Conservation (phyloP, 768 basidiomycete genomes). For the Collybiopsis luxurians region DNA sequence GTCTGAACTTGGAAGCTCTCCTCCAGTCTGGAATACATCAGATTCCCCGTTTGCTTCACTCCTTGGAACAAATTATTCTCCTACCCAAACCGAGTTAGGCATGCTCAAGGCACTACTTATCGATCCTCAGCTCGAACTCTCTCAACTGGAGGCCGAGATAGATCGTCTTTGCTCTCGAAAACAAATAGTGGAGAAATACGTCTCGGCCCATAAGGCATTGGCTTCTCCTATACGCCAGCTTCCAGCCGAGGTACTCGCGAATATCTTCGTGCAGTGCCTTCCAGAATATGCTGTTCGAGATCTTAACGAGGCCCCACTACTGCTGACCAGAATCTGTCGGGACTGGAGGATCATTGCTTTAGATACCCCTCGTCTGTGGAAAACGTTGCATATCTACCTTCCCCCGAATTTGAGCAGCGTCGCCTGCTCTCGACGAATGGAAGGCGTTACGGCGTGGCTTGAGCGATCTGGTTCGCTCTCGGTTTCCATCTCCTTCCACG, state of each 20-base stretch:
- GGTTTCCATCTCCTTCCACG: too few relatives aligned
- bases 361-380: conserved; percentile 24
- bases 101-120: neutral
- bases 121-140: neutral
- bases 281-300: conserved; percentile 18
- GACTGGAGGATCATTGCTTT: conserved; percentile 23
- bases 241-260: conserved; percentile 21
- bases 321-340: conserved; percentile 22
- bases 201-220: conserved; percentile 21
- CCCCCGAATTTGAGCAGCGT: neutral
- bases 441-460: too few relatives aligned
- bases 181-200: neutral
- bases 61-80: neutral
- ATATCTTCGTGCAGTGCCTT: conserved; percentile 25
- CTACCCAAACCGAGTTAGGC: neutral
- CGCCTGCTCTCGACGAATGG: too few relatives aligned
- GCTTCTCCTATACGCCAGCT: conserved; percentile 20
- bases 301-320: conserved; percentile 16
- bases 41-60: neutral
- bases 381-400: conserved; percentile 11
- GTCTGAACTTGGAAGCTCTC: too few relatives aligned
- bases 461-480: too few relatives aligned
- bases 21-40: neutral
- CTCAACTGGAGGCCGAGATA: neutral
- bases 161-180: neutral